These are phyloP conservation scores for Komagataella populi DNA, from an alignment of 805 yeast species.

Conservation along the genomic window DNA sequence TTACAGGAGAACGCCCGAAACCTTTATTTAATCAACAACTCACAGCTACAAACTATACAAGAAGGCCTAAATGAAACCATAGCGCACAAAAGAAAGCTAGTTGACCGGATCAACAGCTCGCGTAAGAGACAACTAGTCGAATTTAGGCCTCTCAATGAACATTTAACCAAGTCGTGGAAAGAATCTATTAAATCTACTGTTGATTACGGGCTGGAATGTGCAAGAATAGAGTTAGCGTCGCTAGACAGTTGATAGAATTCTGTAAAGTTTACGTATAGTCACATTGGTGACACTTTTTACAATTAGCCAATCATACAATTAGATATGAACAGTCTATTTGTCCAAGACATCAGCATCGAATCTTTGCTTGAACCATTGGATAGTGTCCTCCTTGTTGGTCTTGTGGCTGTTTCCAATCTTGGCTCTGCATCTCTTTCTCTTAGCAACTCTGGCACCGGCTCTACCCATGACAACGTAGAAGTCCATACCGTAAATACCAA, in stretches of 20 bases:
- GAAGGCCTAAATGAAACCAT: constrained; percentile 15
- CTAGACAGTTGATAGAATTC: background rate
- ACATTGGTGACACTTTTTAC: background rate
- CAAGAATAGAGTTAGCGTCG: constrained; percentile 10
- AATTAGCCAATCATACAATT: background rate
- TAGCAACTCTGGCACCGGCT: constrained; percentile 97
- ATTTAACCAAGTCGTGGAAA: constrained; percentile 35
- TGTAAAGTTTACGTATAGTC: background rate
- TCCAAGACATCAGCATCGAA: constrained; percentile 96
- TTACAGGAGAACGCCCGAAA: constrained; percentile 18
- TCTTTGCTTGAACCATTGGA: constrained; percentile 98
- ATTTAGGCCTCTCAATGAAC: constrained; percentile 28
- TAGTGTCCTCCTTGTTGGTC: constrained; percentile 86
- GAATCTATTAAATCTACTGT: constrained; percentile 27
- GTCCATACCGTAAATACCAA: constrained; percentile 99
- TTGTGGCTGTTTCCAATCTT: constrained; percentile 86
- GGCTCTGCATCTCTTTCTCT: constrained; percentile 93
- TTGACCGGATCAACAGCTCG: constrained; percentile 26
- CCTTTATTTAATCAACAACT: constrained; percentile 25
- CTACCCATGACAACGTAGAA: constrained; percentile 99
- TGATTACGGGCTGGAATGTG: constrained; percentile 22
- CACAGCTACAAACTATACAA: constrained; percentile 15
- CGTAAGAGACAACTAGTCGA: constrained; percentile 30
- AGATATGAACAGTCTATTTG: constrained; percentile 32
- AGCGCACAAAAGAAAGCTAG: constrained; percentile 22